Percentiles rank a stretch among this genome's conserved stretches.
These are phyloP conservation scores for Kalaharituber pfeilii DNA, from an alignment of 2,329 filamentous ascomycete species.

Conservation along the genomic window DNA sequence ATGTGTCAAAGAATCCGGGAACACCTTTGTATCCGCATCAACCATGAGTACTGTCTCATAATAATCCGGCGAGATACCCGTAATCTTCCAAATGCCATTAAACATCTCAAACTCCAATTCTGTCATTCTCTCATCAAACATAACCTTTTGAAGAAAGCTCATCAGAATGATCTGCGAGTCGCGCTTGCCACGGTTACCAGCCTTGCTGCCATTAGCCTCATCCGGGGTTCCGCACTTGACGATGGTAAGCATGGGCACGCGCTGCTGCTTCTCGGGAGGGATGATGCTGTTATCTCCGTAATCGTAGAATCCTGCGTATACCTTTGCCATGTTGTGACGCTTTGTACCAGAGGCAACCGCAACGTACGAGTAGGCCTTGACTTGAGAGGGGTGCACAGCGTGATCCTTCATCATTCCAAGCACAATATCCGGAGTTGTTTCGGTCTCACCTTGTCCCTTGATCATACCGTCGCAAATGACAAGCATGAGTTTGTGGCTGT, in stretches of 20 bases:
- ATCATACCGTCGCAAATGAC: constrained; percentile 96
- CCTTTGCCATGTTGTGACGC: constrained; percentile 98
- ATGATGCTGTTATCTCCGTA: constrained; percentile 71
- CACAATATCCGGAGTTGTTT: constrained; percentile 73
- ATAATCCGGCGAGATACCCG: constrained; percentile 92
- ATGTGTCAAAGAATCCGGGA: constrained; percentile 93
- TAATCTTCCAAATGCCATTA: constrained; percentile 97
- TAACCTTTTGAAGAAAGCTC: constrained; percentile 98
- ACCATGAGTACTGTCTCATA: constrained; percentile 99
- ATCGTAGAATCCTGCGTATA: constrained; percentile 96
- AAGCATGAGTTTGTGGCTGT: constrained; percentile 94
- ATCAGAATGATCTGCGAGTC: constrained; percentile 98
- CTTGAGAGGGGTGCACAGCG: constrained; percentile 59
- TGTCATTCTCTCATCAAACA: constrained; percentile 99
- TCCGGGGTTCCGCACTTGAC: constrained; percentile 92
- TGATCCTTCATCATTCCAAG: constrained; percentile 91
- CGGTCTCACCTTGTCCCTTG: constrained; percentile 75
- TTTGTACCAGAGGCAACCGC: constrained; percentile 91
- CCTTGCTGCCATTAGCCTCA: constrained; percentile 64
- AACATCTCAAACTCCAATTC: constrained; percentile 99
- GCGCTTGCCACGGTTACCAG: constrained; percentile 93
- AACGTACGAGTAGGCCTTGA: constrained; percentile 84
- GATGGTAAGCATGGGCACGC: constrained; percentile 91
- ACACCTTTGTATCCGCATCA: constrained; percentile 96
- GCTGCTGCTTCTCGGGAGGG: constrained; percentile 73